These are phyloP conservation scores for Verticillium albo-atrum DNA, from an alignment of 2,329 filamentous ascomycete genomes.

Conservation along the genomic window DNA sequence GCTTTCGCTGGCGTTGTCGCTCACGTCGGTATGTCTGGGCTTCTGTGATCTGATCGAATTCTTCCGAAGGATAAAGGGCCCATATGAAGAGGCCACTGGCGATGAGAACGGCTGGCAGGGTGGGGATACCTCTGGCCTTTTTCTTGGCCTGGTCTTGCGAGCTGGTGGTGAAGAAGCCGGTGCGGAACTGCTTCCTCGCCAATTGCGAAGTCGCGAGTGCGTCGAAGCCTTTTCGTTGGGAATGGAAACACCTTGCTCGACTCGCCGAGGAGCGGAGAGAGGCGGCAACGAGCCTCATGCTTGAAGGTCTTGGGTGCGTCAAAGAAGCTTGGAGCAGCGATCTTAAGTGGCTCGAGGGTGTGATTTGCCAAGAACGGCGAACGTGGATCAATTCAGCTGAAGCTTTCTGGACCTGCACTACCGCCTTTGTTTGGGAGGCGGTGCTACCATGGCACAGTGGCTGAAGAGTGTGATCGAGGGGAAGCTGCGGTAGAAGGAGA, in stretches of 20 bases:
- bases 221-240: neutral
- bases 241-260: neutral
- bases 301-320: neutral
- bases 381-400: neutral
- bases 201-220: neutral
- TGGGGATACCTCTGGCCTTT: conserved; percentile 8
- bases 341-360: neutral
- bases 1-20: conserved; percentile 1
- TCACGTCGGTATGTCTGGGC: neutral
- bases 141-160: conserved; percentile 14
- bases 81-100: conserved; percentile 34
- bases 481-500: neutral
- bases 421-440: neutral
- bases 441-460: neutral
- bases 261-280: neutral
- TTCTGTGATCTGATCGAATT: conserved; percentile 31
- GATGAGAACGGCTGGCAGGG: conserved; percentile 26
- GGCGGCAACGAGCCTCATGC: neutral
- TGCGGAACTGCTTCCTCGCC: conserved; percentile 11
- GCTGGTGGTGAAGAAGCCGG: conserved; percentile 10
- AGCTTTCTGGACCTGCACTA: neutral
- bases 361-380: neutral
- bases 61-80: conserved; percentile 38
- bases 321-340: neutral
- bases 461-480: neutral